These are phyloP conservation scores for Rhodotorula diobovata DNA, from an alignment of 768 basidiomycete species.

Conservation along the genomic window DNA sequence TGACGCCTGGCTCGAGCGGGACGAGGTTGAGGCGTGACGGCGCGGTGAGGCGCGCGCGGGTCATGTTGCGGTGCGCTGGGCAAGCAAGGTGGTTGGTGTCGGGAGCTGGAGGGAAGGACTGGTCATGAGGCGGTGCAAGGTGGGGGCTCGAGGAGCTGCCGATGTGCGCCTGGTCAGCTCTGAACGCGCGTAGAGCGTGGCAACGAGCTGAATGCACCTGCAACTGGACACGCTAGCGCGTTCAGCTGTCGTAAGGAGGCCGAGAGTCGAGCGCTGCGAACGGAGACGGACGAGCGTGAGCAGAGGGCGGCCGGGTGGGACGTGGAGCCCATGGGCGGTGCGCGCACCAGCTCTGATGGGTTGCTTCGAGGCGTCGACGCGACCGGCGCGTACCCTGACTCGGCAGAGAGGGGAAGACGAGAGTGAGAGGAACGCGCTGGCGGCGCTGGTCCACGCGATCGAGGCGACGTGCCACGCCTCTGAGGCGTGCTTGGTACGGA, in stretches of 20 bases:
- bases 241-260: too few relatives aligned
- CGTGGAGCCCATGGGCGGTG: too few relatives aligned
- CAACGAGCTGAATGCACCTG: too few relatives aligned
- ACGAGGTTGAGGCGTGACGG: constrained; percentile 20
- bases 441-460: too few relatives aligned
- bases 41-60: constrained; percentile 5
- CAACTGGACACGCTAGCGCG: too few relatives aligned
- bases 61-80: background rate
- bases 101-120: background rate
- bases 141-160: too few relatives aligned
- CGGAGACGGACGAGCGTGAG: too few relatives aligned
- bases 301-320: too few relatives aligned
- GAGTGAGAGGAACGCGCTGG: background rate
- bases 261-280: background rate
- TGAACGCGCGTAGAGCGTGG: too few relatives aligned
- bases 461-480: too few relatives aligned
- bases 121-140: background rate
- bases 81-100: background rate
- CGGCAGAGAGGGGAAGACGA: background rate
- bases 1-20: background rate
- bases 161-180: background rate
- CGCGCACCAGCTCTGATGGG: background rate
- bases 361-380: background rate
- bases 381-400: background rate
- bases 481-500: too few relatives aligned